Percentiles rank a stretch among this genome's conserved stretches.
phyloP scores from a whole-genome alignment of 768 basidiomycete genomes.

The Mycena sanguinolenta region DNA sequence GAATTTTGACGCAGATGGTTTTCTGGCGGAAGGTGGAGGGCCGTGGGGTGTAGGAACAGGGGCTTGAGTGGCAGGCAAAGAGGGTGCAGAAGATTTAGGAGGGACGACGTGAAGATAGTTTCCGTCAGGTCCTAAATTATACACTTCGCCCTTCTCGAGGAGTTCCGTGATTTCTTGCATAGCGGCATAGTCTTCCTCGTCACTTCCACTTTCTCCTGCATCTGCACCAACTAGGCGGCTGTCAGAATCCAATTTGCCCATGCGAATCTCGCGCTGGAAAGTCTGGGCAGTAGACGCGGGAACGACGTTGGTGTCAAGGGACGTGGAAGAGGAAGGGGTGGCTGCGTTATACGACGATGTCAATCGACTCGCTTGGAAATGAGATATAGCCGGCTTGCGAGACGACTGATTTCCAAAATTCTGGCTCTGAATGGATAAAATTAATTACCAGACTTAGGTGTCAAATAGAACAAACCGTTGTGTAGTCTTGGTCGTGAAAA shows the following conservation, averaged over 20 bases:
- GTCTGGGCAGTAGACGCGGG: conserved; percentile 61
- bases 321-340: conserved; percentile 49
- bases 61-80: conserved; percentile 20
- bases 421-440: conserved; percentile 19
- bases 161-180: conserved; percentile 65
- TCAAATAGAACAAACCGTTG: conserved; percentile 51
- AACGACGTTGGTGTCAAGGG: conserved; percentile 57
- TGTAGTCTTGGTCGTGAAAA: conserved; percentile 56
- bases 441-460: conserved; percentile 11
- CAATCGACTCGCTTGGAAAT: conserved; percentile 73
- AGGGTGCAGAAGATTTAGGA: conserved; percentile 18
- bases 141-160: conserved; percentile 63
- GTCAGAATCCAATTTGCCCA: conserved; percentile 68
- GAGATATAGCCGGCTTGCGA: conserved; percentile 68
- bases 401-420: conserved; percentile 26
- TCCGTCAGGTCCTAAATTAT: conserved; percentile 66
- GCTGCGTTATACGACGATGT: conserved; percentile 63
- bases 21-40: conserved; percentile 46
- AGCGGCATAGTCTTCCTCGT: conserved; percentile 63
- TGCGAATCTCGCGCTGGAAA: conserved; percentile 64
- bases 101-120: conserved; percentile 46
- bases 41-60: conserved; percentile 4
- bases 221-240: conserved; percentile 64
- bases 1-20: conserved; percentile 63
- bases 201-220: conserved; percentile 66